phyloP scores from a whole-genome alignment of 1,139 yeast genomes.

The Saccharomyces hybrid region DNA sequence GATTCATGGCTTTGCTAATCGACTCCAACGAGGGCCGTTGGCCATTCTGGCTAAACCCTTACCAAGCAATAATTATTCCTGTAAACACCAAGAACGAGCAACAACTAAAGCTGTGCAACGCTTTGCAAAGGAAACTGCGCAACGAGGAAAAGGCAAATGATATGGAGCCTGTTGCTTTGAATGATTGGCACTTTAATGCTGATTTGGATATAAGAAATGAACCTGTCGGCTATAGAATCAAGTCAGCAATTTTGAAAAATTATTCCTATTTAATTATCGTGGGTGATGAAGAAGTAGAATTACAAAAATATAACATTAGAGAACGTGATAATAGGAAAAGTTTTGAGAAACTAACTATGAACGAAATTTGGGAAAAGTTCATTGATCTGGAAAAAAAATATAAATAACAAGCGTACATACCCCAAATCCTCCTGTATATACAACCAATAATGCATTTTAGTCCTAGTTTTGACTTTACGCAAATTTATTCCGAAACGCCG shows the following conservation, averaged over 20 bases:
- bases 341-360: conserved; percentile 39
- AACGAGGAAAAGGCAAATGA: conserved; percentile 19
- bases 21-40: conserved; percentile 92
- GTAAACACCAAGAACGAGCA: conserved; percentile 57
- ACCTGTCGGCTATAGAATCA: conserved; percentile 72
- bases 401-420: conserved; percentile 17
- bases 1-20: conserved; percentile 82
- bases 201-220: conserved; percentile 71
- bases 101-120: conserved; percentile 38
- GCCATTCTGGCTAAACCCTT: conserved; percentile 98
- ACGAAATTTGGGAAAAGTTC: conserved; percentile 46
- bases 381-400: conserved; percentile 43
- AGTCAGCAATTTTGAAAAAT: conserved; percentile 69
- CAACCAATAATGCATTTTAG: too few relatives aligned
- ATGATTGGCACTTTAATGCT: conserved; percentile 59
- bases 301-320: conserved; percentile 59
- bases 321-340: conserved; percentile 45
- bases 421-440: too few relatives aligned
- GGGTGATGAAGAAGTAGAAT: conserved; percentile 76
- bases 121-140: conserved; percentile 18
- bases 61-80: conserved; percentile 84
- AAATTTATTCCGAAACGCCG: too few relatives aligned
- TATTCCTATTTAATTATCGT: conserved; percentile 74
- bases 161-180: conserved; percentile 40
- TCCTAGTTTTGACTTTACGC: too few relatives aligned